Evolutionary conservation across 192 early-diverging fungal genomes (phyloP), one percentile per base, ranked within the genome.

Genomic region (Coemansia sp.): DNA sequence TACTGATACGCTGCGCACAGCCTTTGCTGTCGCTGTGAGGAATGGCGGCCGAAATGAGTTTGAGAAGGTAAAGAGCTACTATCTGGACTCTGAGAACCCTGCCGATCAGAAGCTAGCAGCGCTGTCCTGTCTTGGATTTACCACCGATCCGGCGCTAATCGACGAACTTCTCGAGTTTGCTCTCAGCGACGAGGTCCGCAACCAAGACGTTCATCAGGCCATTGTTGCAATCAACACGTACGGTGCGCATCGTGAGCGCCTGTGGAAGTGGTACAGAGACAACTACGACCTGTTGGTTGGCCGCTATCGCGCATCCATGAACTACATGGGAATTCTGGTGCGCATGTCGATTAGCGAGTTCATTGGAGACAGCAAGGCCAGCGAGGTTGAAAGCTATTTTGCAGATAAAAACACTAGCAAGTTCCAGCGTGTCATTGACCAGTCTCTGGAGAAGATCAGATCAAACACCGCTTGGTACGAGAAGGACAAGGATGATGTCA

Each of bases 41-140:
- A 62, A 87, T 51, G 91, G 87, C 34, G 85, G 85, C 23, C 78
- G 79, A 8, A 83, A 72, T 28, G 79, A 87, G 57, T 87, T 88
- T 43, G 87, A 88, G 63, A 84, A 88, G 43, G 86, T 84, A 20
- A 86, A 87, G 58, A 77, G 85, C 68, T 85, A 88, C 61, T 90
- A 87, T 74, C 71, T 82, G 33, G 85, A 90, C 59, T 66, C 77
- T 20, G 74, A 73, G 59, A 74, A 84, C 18, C 84, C 87, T 1
- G 83, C 84, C 0, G 92, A 94, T 70, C 90, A 91, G 72, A 84
- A 84, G 65, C 60, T 89, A 64, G 70, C 85, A 9, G 90, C 91
- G 2, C 84, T 94, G 48, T 77, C 77, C 37, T 76, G 82, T 2
- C 77, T 94, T 23, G 88, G 89, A 25, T 74, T 74, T 31, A 73